These are phyloP conservation scores for Vinca minor DNA, from an alignment of 257 asterid species.

Conservation along the genomic window DNA sequence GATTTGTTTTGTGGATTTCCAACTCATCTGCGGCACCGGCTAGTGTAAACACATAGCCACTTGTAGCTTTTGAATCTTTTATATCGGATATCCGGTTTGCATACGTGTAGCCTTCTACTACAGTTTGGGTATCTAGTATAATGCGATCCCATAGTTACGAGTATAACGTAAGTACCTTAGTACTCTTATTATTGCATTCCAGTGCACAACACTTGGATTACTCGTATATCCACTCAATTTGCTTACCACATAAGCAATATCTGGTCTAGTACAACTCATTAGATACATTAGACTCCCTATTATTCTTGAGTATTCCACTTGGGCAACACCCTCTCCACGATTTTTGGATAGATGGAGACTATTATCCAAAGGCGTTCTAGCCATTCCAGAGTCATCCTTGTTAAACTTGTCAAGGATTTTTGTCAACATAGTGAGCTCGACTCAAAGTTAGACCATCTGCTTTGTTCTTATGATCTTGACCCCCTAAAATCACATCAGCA, in stretches of 20 bases:
- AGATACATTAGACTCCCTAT: slow-evolving; percentile 2
- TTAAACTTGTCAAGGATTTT: background rate
- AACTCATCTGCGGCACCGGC: background rate
- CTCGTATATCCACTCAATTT: background rate
- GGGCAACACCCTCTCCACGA: background rate
- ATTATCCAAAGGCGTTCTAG: background rate
- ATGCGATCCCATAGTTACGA: background rate
- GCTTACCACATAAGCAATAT: background rate
- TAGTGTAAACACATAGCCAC: background rate
- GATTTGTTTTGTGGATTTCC: slow-evolving; percentile 8
- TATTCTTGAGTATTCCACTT: background rate
- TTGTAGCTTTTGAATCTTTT: background rate
- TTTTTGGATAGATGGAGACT: background rate
- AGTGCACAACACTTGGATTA: background rate
- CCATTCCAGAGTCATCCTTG: background rate
- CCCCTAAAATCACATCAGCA: slow-evolving; percentile 1
- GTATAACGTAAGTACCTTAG: background rate
- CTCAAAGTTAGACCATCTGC: background rate
- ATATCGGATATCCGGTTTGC: slow-evolving; percentile 1
- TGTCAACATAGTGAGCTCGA: background rate
- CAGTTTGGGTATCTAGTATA: background rate
- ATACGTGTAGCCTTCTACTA: background rate
- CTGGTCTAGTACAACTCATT: slow-evolving; percentile 10
- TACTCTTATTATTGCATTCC: background rate
- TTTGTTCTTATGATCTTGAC: background rate